Conservation (phyloP, 441 rosid genomes). For the Cnidoscolus chayamansa region DNA sequence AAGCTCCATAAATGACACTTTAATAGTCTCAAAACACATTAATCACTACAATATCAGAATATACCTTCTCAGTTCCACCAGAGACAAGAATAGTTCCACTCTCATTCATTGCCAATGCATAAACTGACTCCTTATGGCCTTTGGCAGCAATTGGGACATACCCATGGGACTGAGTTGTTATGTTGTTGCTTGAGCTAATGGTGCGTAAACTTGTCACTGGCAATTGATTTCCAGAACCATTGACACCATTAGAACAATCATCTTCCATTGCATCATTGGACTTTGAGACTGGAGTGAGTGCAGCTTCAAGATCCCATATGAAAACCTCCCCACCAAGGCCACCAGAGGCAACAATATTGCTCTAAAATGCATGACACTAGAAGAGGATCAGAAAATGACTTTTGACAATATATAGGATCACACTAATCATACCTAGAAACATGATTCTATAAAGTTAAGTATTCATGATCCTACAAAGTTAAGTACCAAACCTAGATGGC, state of each 20-base stretch:
- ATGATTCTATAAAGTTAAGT: conserved; percentile 12
- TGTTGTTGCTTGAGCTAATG: conserved; percentile 80
- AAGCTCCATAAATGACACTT: conserved; percentile 7
- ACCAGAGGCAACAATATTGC: conserved; percentile 95
- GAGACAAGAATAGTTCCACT: conserved; percentile 86
- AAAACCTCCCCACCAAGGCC: conserved; percentile 99
- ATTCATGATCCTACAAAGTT: not conserved
- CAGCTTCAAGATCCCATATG: conserved; percentile 93
- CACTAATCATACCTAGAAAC: conserved; percentile 8
- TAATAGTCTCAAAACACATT: conserved; percentile 1
- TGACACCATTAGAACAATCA: conserved; percentile 61
- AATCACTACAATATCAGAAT: conserved; percentile 4
- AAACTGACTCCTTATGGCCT: conserved; percentile 99
- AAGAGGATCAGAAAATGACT: conserved; percentile 59
- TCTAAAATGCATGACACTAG: conserved; percentile 72
- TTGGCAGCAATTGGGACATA: conserved; percentile 75
- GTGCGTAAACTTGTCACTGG: conserved; percentile 71
- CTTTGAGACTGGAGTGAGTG: conserved; percentile 66
- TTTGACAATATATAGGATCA: conserved; percentile 18
- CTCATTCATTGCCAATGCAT: conserved; percentile 95
- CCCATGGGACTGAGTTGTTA: conserved; percentile 64
- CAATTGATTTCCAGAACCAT: conserved; percentile 54
- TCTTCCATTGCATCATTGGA: conserved; percentile 71
- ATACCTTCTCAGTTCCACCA: conserved; percentile 99
- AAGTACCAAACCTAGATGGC: conserved; percentile 21